These are phyloP conservation scores for Cladosporium velox DNA, from an alignment of 2,329 filamentous ascomycete species.

Conservation along the genomic window DNA sequence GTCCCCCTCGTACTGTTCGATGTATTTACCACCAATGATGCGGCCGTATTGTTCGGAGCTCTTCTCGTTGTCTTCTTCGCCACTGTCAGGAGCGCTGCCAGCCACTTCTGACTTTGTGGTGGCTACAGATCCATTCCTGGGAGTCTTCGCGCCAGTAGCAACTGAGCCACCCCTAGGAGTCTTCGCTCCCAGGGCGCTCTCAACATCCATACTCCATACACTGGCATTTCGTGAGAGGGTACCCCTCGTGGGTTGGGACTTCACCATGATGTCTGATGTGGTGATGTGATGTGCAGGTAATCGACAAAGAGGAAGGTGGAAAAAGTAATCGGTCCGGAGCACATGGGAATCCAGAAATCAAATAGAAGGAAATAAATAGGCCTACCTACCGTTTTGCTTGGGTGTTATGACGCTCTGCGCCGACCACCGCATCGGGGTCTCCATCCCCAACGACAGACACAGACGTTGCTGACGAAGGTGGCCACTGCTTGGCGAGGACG, in stretches of 20 bases:
- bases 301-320: slow-evolving; percentile 5
- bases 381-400: slow-evolving; percentile 9
- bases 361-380: slow-evolving; percentile 17
- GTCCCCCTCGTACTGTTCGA: slow-evolving; percentile 38
- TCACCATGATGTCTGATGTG: slow-evolving; percentile 15
- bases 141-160: slow-evolving; percentile 7
- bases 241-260: slow-evolving; percentile 10
- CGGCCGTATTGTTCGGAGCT: slow-evolving; percentile 34
- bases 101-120: slow-evolving; percentile 14
- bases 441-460: slow-evolving; percentile 17
- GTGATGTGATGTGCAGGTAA: slow-evolving; percentile 13
- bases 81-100: slow-evolving; percentile 26
- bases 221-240: slow-evolving; percentile 14
- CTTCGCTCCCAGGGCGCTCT: slow-evolving; percentile 16
- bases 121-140: slow-evolving; percentile 17
- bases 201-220: slow-evolving; percentile 14
- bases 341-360: slow-evolving; percentile 18
- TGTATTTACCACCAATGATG: slow-evolving; percentile 44
- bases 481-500: slow-evolving; percentile 17
- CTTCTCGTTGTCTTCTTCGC: slow-evolving; percentile 27
- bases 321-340: slow-evolving; percentile 21
- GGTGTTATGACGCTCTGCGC: slow-evolving; percentile 15
- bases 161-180: slow-evolving; percentile 17
- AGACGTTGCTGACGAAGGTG: slow-evolving; percentile 17
- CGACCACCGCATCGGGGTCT: slow-evolving; percentile 12